phyloP scores from a whole-genome alignment of 129 eudicot genomes.

The Glebionis coronaria region DNA sequence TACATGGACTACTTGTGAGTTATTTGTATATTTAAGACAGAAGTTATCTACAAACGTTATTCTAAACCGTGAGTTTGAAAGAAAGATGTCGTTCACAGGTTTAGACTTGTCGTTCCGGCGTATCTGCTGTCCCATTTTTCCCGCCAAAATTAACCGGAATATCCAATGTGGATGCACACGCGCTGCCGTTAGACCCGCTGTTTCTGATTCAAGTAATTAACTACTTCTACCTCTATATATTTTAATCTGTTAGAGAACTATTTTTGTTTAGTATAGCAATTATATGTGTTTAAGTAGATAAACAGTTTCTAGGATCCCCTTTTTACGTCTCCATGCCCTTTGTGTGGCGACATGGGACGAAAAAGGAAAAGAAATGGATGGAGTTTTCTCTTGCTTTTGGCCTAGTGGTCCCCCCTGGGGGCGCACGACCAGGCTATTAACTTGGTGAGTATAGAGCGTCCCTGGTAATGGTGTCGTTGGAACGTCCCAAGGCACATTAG shows the following conservation, averaged over 20 bases:
- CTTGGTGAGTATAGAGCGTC: too few species aligned
- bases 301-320: too few species aligned
- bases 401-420: too few species aligned
- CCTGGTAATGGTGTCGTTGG: too few species aligned
- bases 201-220: slow-evolving; percentile 24
- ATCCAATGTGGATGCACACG: slow-evolving; percentile 5
- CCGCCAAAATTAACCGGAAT: slow-evolving; percentile 32
- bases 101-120: slow-evolving; percentile 25
- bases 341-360: too few species aligned
- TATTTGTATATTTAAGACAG: too few species aligned
- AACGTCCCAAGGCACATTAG: too few species aligned
- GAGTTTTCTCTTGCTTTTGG: too few species aligned
- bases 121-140: slow-evolving; percentile 14
- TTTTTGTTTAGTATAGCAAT: not conserved
- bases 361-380: too few species aligned
- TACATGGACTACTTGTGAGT: too few species aligned
- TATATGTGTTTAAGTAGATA: not conserved
- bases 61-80: slow-evolving; percentile 34
- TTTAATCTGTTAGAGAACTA: not conserved
- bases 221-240: not conserved
- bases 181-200: slow-evolving; percentile 13
- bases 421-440: too few species aligned
- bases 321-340: too few species aligned
- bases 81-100: slow-evolving; percentile 32
- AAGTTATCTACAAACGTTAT: slow-evolving; percentile 16